Percentiles rank a stretch among this genome's conserved stretches.
These are phyloP conservation scores for Mucuna pruriens DNA, from an alignment of 306 rosid genomes.

Conservation along the genomic window DNA sequence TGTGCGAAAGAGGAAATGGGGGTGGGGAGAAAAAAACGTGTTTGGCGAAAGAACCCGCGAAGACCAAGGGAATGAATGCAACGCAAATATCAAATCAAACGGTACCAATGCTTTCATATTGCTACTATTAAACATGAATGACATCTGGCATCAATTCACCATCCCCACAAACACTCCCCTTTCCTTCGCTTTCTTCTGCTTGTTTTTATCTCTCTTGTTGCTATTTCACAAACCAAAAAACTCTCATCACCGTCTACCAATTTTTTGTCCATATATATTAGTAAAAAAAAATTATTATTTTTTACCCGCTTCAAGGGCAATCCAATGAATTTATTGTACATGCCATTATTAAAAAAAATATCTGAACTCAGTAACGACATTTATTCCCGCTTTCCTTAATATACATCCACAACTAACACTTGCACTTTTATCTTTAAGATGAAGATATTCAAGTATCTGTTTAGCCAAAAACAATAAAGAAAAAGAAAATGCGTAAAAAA, in stretches of 20 bases:
- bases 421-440: neutral
- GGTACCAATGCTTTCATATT: neutral
- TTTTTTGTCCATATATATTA: neutral
- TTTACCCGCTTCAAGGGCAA: neutral
- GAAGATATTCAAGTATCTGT: neutral
- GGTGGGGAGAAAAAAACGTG: conserved; percentile 74
- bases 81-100: conserved; percentile 3
- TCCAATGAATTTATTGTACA: neutral
- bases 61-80: conserved; percentile 45
- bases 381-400: conserved; percentile 26
- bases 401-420: neutral
- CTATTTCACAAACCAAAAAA: neutral
- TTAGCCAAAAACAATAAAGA: no score
- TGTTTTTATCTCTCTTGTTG: neutral
- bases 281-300: neutral
- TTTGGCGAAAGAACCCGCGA: conserved; percentile 72
- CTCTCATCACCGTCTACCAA: neutral
- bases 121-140: neutral
- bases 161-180: neutral
- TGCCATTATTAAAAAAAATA: neutral
- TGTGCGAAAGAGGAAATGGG: conserved; percentile 36
- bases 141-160: conserved; percentile 22
- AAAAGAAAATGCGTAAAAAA: no score
- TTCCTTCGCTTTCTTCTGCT: neutral
- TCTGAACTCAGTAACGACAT: neutral